Percentiles rank a stretch among this genome's conserved stretches.
These are phyloP conservation scores for Penicillium sclerotigenum DNA, from an alignment of 2,329 filamentous ascomycete genomes.

Conservation along the genomic window DNA sequence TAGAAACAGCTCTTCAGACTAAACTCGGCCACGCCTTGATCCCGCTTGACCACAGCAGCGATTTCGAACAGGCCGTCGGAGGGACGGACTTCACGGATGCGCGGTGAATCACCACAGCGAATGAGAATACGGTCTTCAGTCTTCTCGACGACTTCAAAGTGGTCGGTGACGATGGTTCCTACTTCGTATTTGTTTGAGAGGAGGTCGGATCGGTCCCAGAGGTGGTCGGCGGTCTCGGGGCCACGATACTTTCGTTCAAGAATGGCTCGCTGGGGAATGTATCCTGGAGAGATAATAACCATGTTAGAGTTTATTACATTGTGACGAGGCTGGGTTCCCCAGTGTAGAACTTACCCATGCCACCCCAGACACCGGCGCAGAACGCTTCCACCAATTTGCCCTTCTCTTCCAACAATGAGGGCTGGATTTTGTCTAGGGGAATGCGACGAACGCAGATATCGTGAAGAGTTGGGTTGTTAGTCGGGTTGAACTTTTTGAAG, in stretches of 20 bases:
- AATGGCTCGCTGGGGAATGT: slow-evolving; percentile 55
- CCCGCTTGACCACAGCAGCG: slow-evolving; percentile 57
- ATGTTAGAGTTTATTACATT: background rate
- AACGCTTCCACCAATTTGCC: slow-evolving; percentile 62
- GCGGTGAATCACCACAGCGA: slow-evolving; percentile 64
- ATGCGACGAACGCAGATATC: slow-evolving; percentile 64
- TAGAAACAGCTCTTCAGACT: slow-evolving; percentile 64
- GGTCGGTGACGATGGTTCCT: slow-evolving; percentile 65
- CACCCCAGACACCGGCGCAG: slow-evolving; percentile 65
- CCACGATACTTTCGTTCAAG: slow-evolving; percentile 59
- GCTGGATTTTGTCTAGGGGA: slow-evolving; percentile 61
- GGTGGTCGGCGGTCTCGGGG: slow-evolving; percentile 56
- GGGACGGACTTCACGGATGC: slow-evolving; percentile 53
- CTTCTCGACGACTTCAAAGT: slow-evolving; percentile 69
- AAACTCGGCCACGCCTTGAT: slow-evolving; percentile 60
- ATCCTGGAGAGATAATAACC: slow-evolving; percentile 21
- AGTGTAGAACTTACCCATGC: slow-evolving; percentile 52
- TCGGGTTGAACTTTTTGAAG: slow-evolving; percentile 60
- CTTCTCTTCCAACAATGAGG: slow-evolving; percentile 61
- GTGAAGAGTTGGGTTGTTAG: slow-evolving; percentile 60
- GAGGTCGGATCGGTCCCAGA: slow-evolving; percentile 60
- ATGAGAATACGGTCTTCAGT: slow-evolving; percentile 59
- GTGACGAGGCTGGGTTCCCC: background rate
- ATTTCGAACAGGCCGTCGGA: slow-evolving; percentile 68
- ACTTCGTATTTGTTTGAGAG: slow-evolving; percentile 56